Percentiles rank a stretch among this genome's conserved stretches.
Evolutionary conservation across 1,284 basidiomycete species (phyloP).

Genomic region (Pholiota adiposa): DNA sequence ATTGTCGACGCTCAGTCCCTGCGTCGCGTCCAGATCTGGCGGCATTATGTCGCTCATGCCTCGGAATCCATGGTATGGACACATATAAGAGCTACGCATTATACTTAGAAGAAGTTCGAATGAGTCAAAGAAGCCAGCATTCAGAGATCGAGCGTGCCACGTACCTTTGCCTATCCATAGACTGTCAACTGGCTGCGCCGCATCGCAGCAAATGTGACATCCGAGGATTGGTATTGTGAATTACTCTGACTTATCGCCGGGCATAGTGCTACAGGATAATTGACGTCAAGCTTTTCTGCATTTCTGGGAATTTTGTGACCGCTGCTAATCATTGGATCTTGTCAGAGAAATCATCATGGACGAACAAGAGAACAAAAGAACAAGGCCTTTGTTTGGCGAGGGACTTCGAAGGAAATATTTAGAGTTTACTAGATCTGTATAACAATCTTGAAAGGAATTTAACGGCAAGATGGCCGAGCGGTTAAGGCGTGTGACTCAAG

Average conservation of each 20-base stretch:
- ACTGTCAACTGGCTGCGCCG: neutral
- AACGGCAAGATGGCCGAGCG: constrained; percentile 13
- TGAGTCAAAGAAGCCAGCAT: neutral
- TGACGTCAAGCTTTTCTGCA: neutral
- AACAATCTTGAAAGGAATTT: no score
- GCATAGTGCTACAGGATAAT: neutral
- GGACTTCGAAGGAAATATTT: no score
- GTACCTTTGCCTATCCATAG: neutral
- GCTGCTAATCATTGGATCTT: neutral
- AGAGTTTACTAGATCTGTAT: no score
- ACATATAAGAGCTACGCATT: neutral
- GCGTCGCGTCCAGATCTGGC: neutral
- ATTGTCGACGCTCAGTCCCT: neutral
- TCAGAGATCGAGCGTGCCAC: neutral
- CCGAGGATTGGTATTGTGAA: neutral
- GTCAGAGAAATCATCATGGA: neutral
- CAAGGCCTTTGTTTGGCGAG: neutral
- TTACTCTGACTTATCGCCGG: neutral
- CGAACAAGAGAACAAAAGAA: neutral
- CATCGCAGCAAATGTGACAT: neutral
- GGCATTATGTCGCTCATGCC: neutral
- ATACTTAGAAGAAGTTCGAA: neutral
- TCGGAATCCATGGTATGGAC: neutral
- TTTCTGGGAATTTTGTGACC: neutral
- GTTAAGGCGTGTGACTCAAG: constrained; percentile 17